Conservation (phyloP, 306 rosid genomes). For the Astragalus glycyphyllos region DNA sequence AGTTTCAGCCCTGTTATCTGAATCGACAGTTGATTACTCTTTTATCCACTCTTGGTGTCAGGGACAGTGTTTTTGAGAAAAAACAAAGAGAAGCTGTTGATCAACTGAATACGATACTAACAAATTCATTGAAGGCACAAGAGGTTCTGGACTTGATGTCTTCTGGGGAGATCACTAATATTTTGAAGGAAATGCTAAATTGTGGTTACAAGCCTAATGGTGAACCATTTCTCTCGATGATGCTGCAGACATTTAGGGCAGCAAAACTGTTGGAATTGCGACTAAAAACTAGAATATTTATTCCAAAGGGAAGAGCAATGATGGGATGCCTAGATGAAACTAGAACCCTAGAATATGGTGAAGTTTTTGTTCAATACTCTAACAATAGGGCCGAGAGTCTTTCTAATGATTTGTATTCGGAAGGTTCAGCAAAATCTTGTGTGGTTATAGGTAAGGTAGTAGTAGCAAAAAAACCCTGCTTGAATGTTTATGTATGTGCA, state of each 20-base stretch:
- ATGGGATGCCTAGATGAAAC: conserved; percentile 98
- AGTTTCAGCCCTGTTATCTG: conserved; percentile 74
- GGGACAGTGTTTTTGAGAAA: conserved; percentile 62
- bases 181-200: conserved; percentile 75
- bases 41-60: conserved; percentile 76
- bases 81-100: conserved; percentile 66
- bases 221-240: conserved; percentile 90
- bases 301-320: conserved; percentile 88
- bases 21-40: conserved; percentile 83
- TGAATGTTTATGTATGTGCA: conserved; percentile 3
- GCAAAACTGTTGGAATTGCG: conserved; percentile 75
- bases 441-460: conserved; percentile 52
- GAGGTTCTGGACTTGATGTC: conserved; percentile 79
- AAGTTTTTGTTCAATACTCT: conserved; percentile 78
- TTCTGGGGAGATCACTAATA: conserved; percentile 74
- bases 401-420: conserved; percentile 36
- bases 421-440: conserved; percentile 25
- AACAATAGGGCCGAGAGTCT: conserved; percentile 34
- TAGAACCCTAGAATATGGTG: conserved; percentile 72
- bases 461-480: conserved; percentile 85
- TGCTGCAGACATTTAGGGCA: conserved; percentile 82
- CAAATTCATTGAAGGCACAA: conserved; percentile 69
- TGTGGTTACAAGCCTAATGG: conserved; percentile 78
- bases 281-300: conserved; percentile 64
- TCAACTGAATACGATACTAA: conserved; percentile 66